Base-by-base conservation (phyloP, 345 rosid species). In the Gynandropsis gynandra region DNA sequence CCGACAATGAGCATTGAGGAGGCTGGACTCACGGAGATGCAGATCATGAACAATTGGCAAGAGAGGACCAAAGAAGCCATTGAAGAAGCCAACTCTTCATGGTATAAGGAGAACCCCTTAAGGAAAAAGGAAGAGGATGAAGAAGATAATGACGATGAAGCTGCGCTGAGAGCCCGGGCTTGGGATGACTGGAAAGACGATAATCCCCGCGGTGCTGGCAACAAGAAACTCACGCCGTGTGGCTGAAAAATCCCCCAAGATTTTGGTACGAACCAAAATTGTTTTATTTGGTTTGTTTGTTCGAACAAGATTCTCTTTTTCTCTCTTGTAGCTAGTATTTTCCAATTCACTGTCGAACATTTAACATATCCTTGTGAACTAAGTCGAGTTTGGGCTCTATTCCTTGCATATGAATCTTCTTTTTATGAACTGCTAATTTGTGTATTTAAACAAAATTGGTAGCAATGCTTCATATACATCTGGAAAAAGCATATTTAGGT, bases 1-100 rank as follows among this genome's bases (percentile, higher is more conserved):
- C 99, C 99, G 13, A 93, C 99, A 11, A 88, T 88, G 96, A 83
- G 99, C 64, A 88, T 93, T 49, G 99, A 93, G 69, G 99, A 85
- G 72, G 97, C 99, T 52, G 97, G 99, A 20, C 64, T 88, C 49
- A 81, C 42, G 70, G 97, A 93, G 76, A 85, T 85, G 99, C 74
- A 76, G 47, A 93, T 85, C 14, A 93, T 88, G 99, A 82, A 88
- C 45, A 80, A 78, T 18, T 88, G 89, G 82, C 92, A 93, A 77
- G 97, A 88, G 64, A 79, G 71, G 61, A 93, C 77, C 42, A 73
- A 55, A 15, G 74, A 85, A 58, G 70, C 81, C 68, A 71, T 85
- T 73, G 99, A 84, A 76, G 97, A 93, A 76, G 95, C 96, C 53
- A 83, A 70, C 64, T 80, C 83, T 1, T 78, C 87, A 0, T 88